Evolutionary conservation across 441 rosid species (phyloP).

Genomic region (Adansonia gregorii): DNA sequence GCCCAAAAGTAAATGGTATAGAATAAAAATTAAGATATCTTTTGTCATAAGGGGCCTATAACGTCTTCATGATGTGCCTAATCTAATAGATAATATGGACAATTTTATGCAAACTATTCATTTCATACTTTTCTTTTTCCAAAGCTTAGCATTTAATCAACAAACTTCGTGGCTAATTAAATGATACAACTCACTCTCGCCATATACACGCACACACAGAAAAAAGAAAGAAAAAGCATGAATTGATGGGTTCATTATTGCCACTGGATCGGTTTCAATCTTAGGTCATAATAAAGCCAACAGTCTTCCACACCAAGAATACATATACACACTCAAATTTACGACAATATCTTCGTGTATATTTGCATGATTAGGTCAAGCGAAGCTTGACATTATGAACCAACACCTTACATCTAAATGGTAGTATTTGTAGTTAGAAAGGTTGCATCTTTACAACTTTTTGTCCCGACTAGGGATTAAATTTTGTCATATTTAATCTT

Average conservation of each 20-base stretch:
- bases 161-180: slow-evolving; percentile 12
- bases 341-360: background rate
- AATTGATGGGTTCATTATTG: slow-evolving; percentile 27
- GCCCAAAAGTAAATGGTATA: slow-evolving; percentile 3
- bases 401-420: background rate
- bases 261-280: slow-evolving; percentile 22
- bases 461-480: background rate
- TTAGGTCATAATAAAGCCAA: slow-evolving; percentile 39
- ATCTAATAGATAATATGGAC: background rate
- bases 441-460: background rate
- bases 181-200: slow-evolving; percentile 15
- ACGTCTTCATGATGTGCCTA: background rate
- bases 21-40: background rate
- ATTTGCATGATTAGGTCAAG: background rate
- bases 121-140: background rate
- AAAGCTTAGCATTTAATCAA: slow-evolving; percentile 11
- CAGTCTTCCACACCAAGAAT: slow-evolving; percentile 18
- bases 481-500: background rate
- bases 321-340: background rate
- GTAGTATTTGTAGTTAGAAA: background rate
- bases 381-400: background rate
- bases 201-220: slow-evolving; percentile 21
- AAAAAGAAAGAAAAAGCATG: slow-evolving; percentile 13
- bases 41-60: slow-evolving; percentile 9
- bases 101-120: background rate